A percentile compares a stretch with the other conserved stretches of the same genome.
Evolutionary conservation across 108 stramenopile species (phyloP).

Genomic region (Phaeodactylum tricornutum): DNA sequence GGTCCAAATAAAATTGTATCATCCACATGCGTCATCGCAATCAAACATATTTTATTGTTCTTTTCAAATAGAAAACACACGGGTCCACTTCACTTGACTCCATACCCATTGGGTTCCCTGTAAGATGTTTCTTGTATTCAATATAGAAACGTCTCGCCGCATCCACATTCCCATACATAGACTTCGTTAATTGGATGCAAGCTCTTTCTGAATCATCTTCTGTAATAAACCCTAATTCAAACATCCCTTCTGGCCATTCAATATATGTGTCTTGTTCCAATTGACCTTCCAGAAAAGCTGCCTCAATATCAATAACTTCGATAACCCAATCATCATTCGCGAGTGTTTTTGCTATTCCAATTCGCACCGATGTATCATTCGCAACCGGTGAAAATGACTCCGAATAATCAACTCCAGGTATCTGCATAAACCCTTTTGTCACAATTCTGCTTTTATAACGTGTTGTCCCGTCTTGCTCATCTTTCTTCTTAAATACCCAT

Average conservation of each 20-base stretch:
- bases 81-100: not conserved
- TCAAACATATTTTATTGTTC: not conserved
- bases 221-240: slow-evolving; percentile 6
- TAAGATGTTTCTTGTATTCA: not conserved
- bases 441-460: not conserved
- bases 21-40: slow-evolving; percentile 11
- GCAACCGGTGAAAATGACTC: slow-evolving; percentile 1
- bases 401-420: slow-evolving; percentile 11
- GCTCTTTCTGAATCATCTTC: not conserved
- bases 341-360: not conserved
- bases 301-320: slow-evolving; percentile 11
- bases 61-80: not conserved
- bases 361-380: not conserved
- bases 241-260: slow-evolving; percentile 6
- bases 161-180: slow-evolving; percentile 10
- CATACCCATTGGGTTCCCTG: slow-evolving; percentile 3
- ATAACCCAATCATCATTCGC: not conserved
- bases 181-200: slow-evolving; percentile 4
- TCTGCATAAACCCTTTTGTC: slow-evolving; percentile 6
- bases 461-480: not conserved
- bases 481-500: slow-evolving; percentile 9
- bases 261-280: slow-evolving; percentile 4
- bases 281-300: slow-evolving; percentile 13
- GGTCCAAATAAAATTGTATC: slow-evolving; percentile 6
- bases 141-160: not conserved